Evolutionary conservation across 2,329 filamentous ascomycete species (phyloP).

Genomic region (Neonectria faginata): DNA sequence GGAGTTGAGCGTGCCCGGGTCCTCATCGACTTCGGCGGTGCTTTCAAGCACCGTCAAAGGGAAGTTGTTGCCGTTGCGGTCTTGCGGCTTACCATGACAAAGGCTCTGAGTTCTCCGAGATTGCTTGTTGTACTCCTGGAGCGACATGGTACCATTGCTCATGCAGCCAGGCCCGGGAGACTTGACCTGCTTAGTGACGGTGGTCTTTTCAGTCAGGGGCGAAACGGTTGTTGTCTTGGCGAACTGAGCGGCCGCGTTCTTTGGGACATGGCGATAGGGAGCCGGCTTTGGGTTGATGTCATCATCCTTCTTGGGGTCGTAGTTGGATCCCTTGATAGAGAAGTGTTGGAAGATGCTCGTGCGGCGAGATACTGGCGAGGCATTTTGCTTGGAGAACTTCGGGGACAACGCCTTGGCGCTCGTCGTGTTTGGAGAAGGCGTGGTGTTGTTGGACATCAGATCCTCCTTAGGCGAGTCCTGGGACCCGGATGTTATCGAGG

Average conservation of each 20-base stretch:
- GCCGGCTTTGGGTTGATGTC: constrained; percentile 29
- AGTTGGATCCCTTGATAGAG: constrained; percentile 44
- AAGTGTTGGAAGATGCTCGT: constrained; percentile 41
- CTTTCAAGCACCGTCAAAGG: constrained; percentile 55
- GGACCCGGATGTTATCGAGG: constrained; percentile 37
- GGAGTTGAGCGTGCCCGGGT: constrained; percentile 27
- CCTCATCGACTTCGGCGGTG: constrained; percentile 50
- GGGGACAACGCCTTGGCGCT: constrained; percentile 16
- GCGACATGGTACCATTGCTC: constrained; percentile 45
- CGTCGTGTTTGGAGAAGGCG: constrained; percentile 18
- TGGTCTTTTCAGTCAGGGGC: constrained; percentile 46
- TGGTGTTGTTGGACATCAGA: background rate
- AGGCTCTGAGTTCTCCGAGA: constrained; percentile 54
- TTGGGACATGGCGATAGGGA: constrained; percentile 63
- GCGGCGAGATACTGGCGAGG: constrained; percentile 31
- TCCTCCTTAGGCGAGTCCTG: constrained; percentile 5
- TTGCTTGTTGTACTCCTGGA: constrained; percentile 51
- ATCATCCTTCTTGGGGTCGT: constrained; percentile 36
- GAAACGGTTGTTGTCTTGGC: constrained; percentile 63
- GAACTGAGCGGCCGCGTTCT: constrained; percentile 67
- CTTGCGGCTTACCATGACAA: constrained; percentile 43
- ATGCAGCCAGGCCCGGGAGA: constrained; percentile 32
- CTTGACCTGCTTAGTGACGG: constrained; percentile 57
- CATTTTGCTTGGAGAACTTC: constrained; percentile 9
- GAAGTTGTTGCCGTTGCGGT: constrained; percentile 55